These are phyloP conservation scores for Hyphopichia buzzinii DNA, from an alignment of 1,139 yeast genomes.

Conservation along the genomic window DNA sequence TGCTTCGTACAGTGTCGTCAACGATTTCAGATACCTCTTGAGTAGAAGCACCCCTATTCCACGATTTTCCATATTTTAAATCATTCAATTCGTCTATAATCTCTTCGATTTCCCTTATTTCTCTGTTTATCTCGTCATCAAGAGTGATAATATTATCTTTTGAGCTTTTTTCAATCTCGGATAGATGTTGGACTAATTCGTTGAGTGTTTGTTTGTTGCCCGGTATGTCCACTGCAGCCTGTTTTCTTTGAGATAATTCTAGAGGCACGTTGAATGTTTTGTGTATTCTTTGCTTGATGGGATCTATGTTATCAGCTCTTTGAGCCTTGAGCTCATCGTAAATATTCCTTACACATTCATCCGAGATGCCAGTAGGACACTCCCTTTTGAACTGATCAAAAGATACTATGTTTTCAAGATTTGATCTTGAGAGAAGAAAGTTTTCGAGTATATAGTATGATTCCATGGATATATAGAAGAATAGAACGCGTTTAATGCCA, in stretches of 20 bases:
- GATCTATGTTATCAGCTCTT: constrained; percentile 12
- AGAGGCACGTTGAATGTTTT: constrained; percentile 25
- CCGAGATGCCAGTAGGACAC: constrained; percentile 16
- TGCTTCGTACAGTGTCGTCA: constrained; percentile 11
- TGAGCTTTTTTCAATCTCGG: constrained; percentile 10
- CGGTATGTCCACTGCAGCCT: background rate
- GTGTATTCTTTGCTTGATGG: constrained; percentile 15
- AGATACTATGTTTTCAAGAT: constrained; percentile 2
- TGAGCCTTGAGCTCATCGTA: constrained; percentile 21
- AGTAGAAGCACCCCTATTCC: constrained; percentile 11
- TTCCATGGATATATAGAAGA: too few species aligned
- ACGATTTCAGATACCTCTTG: constrained; percentile 11
- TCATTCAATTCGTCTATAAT: constrained; percentile 17
- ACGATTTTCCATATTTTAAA: constrained; percentile 18
- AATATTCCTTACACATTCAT: constrained; percentile 12
- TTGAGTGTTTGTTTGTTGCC: constrained; percentile 10
- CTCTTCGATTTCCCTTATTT: constrained; percentile 16
- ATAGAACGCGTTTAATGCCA: too few species aligned
- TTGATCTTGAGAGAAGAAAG: constrained; percentile 10
- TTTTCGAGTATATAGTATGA: constrained; percentile 9
- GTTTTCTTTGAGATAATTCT: constrained; percentile 1
- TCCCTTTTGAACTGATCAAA: constrained; percentile 4
- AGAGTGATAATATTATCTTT: constrained; percentile 10
- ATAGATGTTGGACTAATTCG: constrained; percentile 14
- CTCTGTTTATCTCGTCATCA: constrained; percentile 14